Evolutionary conservation across 75 land plant species (phyloP), one percentile per base, ranked within the genome.

Genomic region (Pinus tabuliformis): DNA sequence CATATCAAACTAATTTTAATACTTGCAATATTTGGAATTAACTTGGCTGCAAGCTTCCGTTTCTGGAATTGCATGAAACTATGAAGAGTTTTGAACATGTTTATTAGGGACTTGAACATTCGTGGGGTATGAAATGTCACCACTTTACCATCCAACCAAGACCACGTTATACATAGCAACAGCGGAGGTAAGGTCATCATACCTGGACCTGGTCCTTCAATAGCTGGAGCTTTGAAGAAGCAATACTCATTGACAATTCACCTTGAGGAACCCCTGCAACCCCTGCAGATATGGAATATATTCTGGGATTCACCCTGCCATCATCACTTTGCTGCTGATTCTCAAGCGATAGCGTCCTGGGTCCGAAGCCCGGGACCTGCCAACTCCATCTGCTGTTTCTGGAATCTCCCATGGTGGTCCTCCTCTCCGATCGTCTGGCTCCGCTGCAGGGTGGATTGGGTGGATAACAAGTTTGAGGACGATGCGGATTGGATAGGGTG

Each of bases 281-380:
- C 42, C 75, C 3, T 8, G 81, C 5, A 6, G 93, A 86, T 52
- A 86, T 66, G 56, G 93, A 88, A 79, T 81, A 82, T 57, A 90
- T 71, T 18, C 90, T 75, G 18, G 80, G 73, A 33, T 70, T 63
- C 59, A 78, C 59, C 66, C 33, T 57, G 17, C 24, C 20, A 75
- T 82, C 80, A 11, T 81, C 79, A 21, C 42, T 81, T 3, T 56
- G 59, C 17, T 80, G 81, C 9, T 73, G 37, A 24, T 78, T 78
- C n/a, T 73, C 37, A 52, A 13, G 65, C 49, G 70, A 56, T 52
- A 82, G 39, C 60, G 75, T 80, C 77, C 83, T 81, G 71, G 89
- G 82, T 75, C 85, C 86, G 60, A 90, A 90, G 5, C 89, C 92
- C n/a, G 83, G 72, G n/a, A 90, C 83, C 72, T 90, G 89, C 92